A percentile compares a stretch with the other conserved stretches of the same genome.
Evolutionary conservation across 371 early-diverging fungal genomes (phyloP).

Genomic region (Chytridium lagenaria): DNA sequence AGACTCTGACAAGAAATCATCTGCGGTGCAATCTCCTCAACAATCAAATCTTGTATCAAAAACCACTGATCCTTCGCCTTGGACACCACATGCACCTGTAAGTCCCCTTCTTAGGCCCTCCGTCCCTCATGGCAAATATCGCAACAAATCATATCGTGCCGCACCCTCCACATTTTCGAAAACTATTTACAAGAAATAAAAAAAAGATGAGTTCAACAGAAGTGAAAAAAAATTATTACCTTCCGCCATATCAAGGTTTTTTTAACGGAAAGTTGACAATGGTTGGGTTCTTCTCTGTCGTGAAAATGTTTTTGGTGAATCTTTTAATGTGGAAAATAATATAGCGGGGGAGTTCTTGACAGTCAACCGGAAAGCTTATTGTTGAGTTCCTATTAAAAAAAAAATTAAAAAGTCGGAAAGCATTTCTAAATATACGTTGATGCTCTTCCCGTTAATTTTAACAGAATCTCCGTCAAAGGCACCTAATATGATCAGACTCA

Average conservation of each 20-base stretch:
- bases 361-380: too few relatives aligned
- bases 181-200: constrained; percentile 11
- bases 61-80: constrained; percentile 91
- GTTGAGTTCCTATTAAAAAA: constrained; percentile 62
- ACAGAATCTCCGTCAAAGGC: constrained; percentile 74
- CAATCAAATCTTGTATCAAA: constrained; percentile 91
- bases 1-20: constrained; percentile 93
- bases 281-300: constrained; percentile 92
- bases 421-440: constrained; percentile 56
- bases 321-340: constrained; percentile 92
- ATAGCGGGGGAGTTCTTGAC: constrained; percentile 80
- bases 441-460: constrained; percentile 83
- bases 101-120: constrained; percentile 66
- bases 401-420: neutral
- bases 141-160: constrained; percentile 84
- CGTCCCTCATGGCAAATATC: constrained; percentile 90
- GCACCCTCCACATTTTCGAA: constrained; percentile 52
- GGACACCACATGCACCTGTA: constrained; percentile 86
- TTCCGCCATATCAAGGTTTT: constrained; percentile 80
- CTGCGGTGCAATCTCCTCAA: constrained; percentile 92
- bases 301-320: constrained; percentile 88
- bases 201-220: too few relatives aligned
- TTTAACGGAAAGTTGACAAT: constrained; percentile 96
- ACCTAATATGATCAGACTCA: constrained; percentile 27
- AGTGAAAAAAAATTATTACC: constrained; percentile 47